Conservation (phyloP, 768 basidiomycete genomes). For the Clathrus columnatus region DNA sequence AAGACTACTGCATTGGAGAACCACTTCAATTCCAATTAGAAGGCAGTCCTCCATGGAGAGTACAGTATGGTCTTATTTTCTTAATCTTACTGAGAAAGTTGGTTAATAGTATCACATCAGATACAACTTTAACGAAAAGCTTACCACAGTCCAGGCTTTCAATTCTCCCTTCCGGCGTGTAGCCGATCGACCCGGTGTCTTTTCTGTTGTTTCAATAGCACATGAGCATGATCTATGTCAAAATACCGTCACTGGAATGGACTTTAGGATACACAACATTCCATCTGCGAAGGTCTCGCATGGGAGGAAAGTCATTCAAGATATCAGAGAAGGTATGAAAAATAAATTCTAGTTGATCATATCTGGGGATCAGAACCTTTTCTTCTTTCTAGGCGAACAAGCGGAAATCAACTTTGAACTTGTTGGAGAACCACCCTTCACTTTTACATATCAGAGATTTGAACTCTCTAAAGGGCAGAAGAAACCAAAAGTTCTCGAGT, state of each 20-base stretch:
- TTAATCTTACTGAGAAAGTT: not conserved
- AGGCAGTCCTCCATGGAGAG: slow-evolving; percentile 88
- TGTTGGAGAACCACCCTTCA: slow-evolving; percentile 88
- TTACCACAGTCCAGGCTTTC: slow-evolving; percentile 63
- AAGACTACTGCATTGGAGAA: slow-evolving; percentile 87
- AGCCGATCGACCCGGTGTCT: slow-evolving; percentile 75
- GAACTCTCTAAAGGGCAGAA: slow-evolving; percentile 42
- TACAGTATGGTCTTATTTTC: slow-evolving; percentile 46
- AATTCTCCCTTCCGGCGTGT: slow-evolving; percentile 78
- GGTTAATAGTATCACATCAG: slow-evolving; percentile 27
- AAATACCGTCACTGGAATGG: slow-evolving; percentile 66
- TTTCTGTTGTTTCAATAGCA: slow-evolving; percentile 80
- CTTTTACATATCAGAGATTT: slow-evolving; percentile 88
- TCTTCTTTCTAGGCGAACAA: slow-evolving; percentile 59
- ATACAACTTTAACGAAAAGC: slow-evolving; percentile 73
- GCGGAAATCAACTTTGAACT: slow-evolving; percentile 90
- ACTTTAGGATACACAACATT: slow-evolving; percentile 66
- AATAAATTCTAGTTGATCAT: not conserved
- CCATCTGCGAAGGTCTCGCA: slow-evolving; percentile 86
- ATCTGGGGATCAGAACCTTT: not conserved
- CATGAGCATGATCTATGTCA: slow-evolving; percentile 92
- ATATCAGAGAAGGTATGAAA: slow-evolving; percentile 76
- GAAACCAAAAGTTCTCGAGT: slow-evolving; percentile 75
- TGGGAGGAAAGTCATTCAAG: slow-evolving; percentile 72
- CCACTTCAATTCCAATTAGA: slow-evolving; percentile 86